Evolutionary conservation across 768 basidiomycete species (phyloP), one percentile per base, ranked within the genome.

Genomic region (Leucosporidium creatinivorum): DNA sequence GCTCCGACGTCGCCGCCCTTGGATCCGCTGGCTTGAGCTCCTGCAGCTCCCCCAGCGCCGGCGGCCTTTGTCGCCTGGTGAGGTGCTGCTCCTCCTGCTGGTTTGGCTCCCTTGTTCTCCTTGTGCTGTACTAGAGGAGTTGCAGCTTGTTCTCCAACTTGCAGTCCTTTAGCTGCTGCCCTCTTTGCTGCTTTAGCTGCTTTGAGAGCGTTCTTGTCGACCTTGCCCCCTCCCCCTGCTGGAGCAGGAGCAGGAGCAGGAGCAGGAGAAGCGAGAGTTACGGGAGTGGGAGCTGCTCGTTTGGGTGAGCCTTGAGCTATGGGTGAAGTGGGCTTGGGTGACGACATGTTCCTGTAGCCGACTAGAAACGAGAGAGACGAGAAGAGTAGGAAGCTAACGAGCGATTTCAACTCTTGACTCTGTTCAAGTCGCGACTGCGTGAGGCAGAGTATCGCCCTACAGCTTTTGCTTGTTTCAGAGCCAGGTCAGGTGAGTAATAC

Each of bases 151-250:
- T 44, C 39, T 44, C 39, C 58, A 8, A 51, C 67, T 17, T 12
- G n/a, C 7, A 23, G 5, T 8, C 58, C 65, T n/a, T 66, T 62
- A 5, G 57, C 58, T 3, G 63, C 59, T 21, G 66, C 69, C 1
- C 69, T 17, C 49, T 56, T 26, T 2, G 66, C 69, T 0, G 69
- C 69, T 51, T 68, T 67, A 15, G 60, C 66, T 7, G 52, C 52
- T 28, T 62, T 63, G 4, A 44, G 52, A 26, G 54, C 28, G 4
- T 71, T 63, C 63, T 71, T 71, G 6, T 66, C 62, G n/a, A 57
- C 58, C 47, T 68, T 68, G 21, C 63, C 36, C 36, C 59, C 58
- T 4, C 25, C 12, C 1, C 17, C 26, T 28, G 25, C 30, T 25
- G 52, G 51, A 9, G n/a, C 21, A n/a, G 51, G 21, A 23, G 21